Base-by-base conservation (phyloP, 306 rosid species). In the Aeschynomene evenia region DNA sequence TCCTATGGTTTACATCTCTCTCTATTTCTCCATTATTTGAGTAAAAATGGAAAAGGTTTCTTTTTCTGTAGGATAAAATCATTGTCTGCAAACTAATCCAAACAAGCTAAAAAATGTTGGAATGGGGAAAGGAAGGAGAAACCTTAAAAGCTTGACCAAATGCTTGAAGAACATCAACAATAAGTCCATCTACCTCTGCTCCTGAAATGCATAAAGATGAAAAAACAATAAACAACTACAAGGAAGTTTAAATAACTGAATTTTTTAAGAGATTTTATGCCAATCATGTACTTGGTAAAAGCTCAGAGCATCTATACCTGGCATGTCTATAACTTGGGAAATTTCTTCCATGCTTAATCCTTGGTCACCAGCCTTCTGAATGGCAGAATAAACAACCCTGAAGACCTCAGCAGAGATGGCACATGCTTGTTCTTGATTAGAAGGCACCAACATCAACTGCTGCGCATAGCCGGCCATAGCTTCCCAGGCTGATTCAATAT, bases 301-400 rank as follows among this genome's bases (percentile, higher is more conserved):
- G 55, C 21, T 34, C 50, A 52, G 22, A 75, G 34, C 29, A 77
- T 58, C 71, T 3, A 48, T 83, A 93, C 98, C 96, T 81, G 91
- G 89, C 70, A 63, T 67, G 79, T 87, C 78, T 74, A 84, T 78
- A 54, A 81, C 26, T 70, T 29, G 83, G 69, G 91, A 80, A 80
- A 94, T 78, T 79, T 91, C 97, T 71, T 73, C 81, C 28, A 88
- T 81, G 84, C 89, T 76, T 85, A 94, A 85, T 66, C 99, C 99
- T 79, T 88, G 97, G 78, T 94, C 99, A 63, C 99, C 96, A 40
- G 89, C 92, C 79, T 78, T 87, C 77, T 80, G 89, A 69, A 91
- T 87, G 69, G 99, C 87, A 81, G 80, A 71, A 84, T 74, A 87
- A 78, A 87, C 82, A 43, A 80, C 76, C 80, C 59, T 68, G 78